Evolutionary conservation across 2,329 filamentous ascomycete genomes (phyloP), one percentile per base, ranked within the genome.

Genomic region (Trichocomaceae sp.): DNA sequence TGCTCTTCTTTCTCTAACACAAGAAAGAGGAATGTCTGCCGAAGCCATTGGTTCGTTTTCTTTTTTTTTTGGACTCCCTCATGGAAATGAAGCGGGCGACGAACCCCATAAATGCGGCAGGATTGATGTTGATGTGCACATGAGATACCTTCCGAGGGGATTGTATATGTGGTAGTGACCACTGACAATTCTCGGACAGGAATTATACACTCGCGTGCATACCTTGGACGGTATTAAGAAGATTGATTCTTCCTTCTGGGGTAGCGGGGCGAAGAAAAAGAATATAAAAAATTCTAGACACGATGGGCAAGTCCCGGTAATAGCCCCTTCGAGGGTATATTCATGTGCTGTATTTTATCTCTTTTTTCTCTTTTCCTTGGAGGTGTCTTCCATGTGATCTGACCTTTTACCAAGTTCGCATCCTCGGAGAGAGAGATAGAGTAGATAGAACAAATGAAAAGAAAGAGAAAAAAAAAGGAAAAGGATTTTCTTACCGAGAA

Each of bases 341-440:
- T 33, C 22, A 22, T 37, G n/a, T 33, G 48, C 37, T 35, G n/a
- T 35, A 23, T 35, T 20, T 15, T 33, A 50, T 31, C n/a, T 22
- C 37, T 50, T 49, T 33, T 33, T 44, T 48, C 23, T 35, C 10
- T 37, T 29, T 37, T 35, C 46, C 64, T 60, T 65, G 65, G 61
- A 59, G 23, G 51, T 47, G 35, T 57, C 31, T 59, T 55, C 50
- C 59, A 60, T 59, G 23, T 26, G 62, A 68, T 75, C 72, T 69
- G 72, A 75, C 71, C 72, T 75, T 75, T 75, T 75, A 75, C 72
- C 72, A 75, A 42, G 66, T 62, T 61, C 55, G 57, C 72, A 74
- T 75, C 72, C 72, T 69, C 56, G 71, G 72, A 74, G 69, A 68
- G 52, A 41, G 69, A 68, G 51, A 41, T 12, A n/a, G 22, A 45